These are phyloP conservation scores for Termitomyces bulborhizus DNA, from an alignment of 768 basidiomycete genomes.

Conservation along the genomic window DNA sequence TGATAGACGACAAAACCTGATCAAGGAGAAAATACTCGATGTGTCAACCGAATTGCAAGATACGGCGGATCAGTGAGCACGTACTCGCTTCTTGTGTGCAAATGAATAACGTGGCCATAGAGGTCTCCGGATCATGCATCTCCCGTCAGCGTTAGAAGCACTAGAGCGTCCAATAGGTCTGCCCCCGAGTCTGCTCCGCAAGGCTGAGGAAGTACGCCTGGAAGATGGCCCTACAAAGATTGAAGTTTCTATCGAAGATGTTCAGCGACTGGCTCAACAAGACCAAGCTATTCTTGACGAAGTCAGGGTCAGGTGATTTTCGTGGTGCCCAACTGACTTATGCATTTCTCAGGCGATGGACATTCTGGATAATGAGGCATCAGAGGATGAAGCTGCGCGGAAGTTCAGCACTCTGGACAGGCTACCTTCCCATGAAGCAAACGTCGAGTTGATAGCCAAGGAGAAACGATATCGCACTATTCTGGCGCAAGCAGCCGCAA, in stretches of 20 bases:
- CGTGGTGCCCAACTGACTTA: background rate
- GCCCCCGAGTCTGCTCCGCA: constrained; percentile 80
- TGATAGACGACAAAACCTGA: constrained; percentile 65
- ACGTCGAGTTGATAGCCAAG: constrained; percentile 63
- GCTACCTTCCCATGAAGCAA: constrained; percentile 73
- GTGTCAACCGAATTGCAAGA: constrained; percentile 59
- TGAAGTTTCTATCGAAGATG: constrained; percentile 65
- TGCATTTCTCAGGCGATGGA: constrained; percentile 62
- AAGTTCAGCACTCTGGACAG: constrained; percentile 43
- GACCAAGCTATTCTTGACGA: constrained; percentile 67
- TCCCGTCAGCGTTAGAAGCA: constrained; percentile 84
- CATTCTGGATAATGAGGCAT: constrained; percentile 85
- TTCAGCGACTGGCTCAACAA: constrained; percentile 57
- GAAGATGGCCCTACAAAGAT: constrained; percentile 74
- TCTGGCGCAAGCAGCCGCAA: constrained; percentile 62
- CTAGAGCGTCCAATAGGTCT: constrained; percentile 82
- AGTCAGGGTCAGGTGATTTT: constrained; percentile 32
- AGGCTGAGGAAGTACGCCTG: constrained; percentile 77
- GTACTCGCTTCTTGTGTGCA: background rate
- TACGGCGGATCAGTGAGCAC: constrained; percentile 50
- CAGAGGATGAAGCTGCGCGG: constrained; percentile 71
- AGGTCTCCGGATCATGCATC: constrained; percentile 60
- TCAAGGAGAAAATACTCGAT: constrained; percentile 62
- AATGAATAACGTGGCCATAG: constrained; percentile 27
- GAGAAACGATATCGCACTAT: constrained; percentile 68